Percentiles rank a stretch among this genome's conserved stretches.
These are phyloP conservation scores for Pisolithus orientalis DNA, from an alignment of 768 basidiomycete species.

Conservation along the genomic window DNA sequence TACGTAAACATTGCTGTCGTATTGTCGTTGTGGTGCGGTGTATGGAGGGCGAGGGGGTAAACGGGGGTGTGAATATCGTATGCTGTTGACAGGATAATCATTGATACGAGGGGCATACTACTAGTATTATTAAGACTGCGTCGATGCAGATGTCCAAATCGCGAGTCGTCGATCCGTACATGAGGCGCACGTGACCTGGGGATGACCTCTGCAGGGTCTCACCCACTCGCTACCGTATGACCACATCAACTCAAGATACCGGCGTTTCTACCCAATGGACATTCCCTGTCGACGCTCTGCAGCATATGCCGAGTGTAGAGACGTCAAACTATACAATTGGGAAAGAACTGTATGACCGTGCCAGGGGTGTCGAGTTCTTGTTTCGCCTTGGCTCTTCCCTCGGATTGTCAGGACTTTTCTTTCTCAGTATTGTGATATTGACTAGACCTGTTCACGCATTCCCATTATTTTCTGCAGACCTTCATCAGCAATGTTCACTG, in stretches of 20 bases:
- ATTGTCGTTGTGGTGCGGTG: too few relatives aligned
- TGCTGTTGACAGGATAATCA: too few relatives aligned
- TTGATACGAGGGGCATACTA: too few relatives aligned
- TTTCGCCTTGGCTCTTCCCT: slow-evolving; percentile 77
- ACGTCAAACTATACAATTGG: slow-evolving; percentile 42
- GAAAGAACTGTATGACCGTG: slow-evolving; percentile 72
- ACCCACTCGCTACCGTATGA: slow-evolving; percentile 8
- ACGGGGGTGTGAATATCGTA: too few relatives aligned
- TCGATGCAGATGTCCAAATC: too few relatives aligned
- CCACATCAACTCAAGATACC: slow-evolving; percentile 17
- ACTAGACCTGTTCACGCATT: slow-evolving; percentile 8
- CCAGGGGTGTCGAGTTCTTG: slow-evolving; percentile 79
- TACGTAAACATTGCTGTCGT: too few relatives aligned
- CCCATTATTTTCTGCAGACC: slow-evolving; percentile 42
- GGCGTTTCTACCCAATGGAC: slow-evolving; percentile 57
- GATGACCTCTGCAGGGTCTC: too few relatives aligned
- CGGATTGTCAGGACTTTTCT: slow-evolving; percentile 50
- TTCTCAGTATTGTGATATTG: slow-evolving; percentile 1
- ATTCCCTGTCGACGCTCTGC: slow-evolving; percentile 55
- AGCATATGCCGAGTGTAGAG: slow-evolving; percentile 50
- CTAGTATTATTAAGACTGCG: too few relatives aligned
- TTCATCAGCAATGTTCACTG: slow-evolving; percentile 77
- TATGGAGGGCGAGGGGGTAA: too few relatives aligned
- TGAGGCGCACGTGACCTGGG: too few relatives aligned
- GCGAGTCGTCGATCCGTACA: too few relatives aligned